Evolutionary conservation across 306 rosid genomes (phyloP), one percentile per base, ranked within the genome.

Genomic region (Vigna reflexopilosa): DNA sequence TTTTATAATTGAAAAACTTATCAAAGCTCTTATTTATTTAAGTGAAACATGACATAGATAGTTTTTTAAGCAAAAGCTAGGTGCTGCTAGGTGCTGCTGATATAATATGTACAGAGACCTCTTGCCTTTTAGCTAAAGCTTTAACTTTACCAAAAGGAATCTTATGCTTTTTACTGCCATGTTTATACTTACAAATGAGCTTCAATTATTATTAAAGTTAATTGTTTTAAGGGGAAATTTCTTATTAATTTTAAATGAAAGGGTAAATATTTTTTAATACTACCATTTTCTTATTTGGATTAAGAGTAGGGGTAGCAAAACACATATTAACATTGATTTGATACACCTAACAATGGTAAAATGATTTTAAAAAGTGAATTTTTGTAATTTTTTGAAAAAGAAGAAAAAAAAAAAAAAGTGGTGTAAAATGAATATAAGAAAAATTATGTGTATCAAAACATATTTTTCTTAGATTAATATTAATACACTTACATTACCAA

Each of bases 21-120:
- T 36, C 42, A 36, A 36, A 36, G 8, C 42, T 36, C 42, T 57
- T 24, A 26, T 57, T 57, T 24, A 12, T 57, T 57, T 57, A 13
- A 57, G 28, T 4, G 64, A 57, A 26, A 28, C 19, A 3, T 28
- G 19, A 59, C 42, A 59, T 58, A 4, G 12, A 57, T 26, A 2
- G 1, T 26, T 70, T 12, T 70, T 49, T 49, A 28, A 16, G 5
- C n/a, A 12, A 32, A 11, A 51, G 76, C 54, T 72, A 19, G 76
- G 76, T 54, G 13, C 1, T 32, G 76, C 54, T 72, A 19, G 76
- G 76, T 54, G 13, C 1, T 32, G 45, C 45, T n/a, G 34, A 51
- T 30, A 54, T 34, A 54, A 57, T 14, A 48, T 4, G 12, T 22
- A 3, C 10, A 38, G 42, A 13, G 50, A 20, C 20, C 24, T 47